Percentiles rank a stretch among this genome's conserved stretches.
Conservation (phyloP, 1,139 yeast species). For the Protomyces inouyei region DNA sequence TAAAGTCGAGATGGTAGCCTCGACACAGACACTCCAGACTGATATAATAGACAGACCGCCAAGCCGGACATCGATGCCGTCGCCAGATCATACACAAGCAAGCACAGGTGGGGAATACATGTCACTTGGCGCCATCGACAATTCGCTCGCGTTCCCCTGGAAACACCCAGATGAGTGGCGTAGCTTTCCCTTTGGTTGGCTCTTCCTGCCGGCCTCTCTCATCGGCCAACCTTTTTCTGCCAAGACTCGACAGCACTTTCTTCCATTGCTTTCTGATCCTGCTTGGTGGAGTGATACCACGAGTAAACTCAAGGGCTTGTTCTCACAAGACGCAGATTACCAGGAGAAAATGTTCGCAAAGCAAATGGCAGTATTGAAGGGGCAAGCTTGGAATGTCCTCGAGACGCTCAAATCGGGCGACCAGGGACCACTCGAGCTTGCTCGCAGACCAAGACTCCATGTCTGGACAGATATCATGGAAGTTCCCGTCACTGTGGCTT, state of each 20-base stretch:
- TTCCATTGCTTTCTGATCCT: constrained; percentile 56
- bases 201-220: constrained; percentile 58
- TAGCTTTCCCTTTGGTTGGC: constrained; percentile 76
- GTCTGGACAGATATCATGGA: constrained; percentile 43
- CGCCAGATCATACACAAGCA: constrained; percentile 1
- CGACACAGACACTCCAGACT: constrained; percentile 3
- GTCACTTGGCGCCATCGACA: constrained; percentile 69
- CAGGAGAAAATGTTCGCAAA: constrained; percentile 61
- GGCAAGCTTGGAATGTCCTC: constrained; percentile 73
- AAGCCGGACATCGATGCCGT: constrained; percentile 20
- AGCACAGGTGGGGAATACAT: constrained; percentile 41
- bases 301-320: constrained; percentile 47
- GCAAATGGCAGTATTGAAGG: constrained; percentile 68
- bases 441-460: constrained; percentile 20
- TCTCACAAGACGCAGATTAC: constrained; percentile 57
- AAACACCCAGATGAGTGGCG: constrained; percentile 81
- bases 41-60: constrained; percentile 3
- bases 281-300: constrained; percentile 69
- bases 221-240: constrained; percentile 66
- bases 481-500: constrained; percentile 46
- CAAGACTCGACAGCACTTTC: constrained; percentile 53
- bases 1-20: constrained; percentile 18
- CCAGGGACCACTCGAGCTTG: constrained; percentile 63
- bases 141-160: constrained; percentile 76
- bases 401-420: constrained; percentile 55